Base-by-base conservation (phyloP, 805 yeast genomes). In the Sugiyamaella mastotermitis region DNA sequence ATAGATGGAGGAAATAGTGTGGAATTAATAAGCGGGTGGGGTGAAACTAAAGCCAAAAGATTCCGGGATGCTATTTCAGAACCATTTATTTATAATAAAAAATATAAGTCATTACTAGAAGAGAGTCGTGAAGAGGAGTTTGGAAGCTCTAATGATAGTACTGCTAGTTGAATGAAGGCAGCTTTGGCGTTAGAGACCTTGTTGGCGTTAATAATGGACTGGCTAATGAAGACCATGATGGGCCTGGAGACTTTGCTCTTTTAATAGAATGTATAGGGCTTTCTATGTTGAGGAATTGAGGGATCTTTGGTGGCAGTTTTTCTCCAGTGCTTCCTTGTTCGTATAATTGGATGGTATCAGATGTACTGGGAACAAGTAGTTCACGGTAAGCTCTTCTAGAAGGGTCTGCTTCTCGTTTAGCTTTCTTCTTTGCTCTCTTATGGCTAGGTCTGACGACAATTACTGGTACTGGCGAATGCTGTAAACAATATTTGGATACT, bases 401-500 rank as follows among this genome's bases (percentile, higher is more conserved):
- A 1, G 61, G 60, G 35, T 59, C 60, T 6, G 60, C 57, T 23
- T 50, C 56, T 6, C 64, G 52, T 44, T 58, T 58, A 3, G 48
- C 53, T 38, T 55, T 54, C 31, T 47, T 48, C 38, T 52, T 55
- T 30, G 51, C 53, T 5, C 62, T 55, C 33, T 57, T 61, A 22
- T 58, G 59, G 20, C 50, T 46, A 8, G 71, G 71, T 23, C 65
- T 62, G 21, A 70, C 69, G 3, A 70, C 69, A 26, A 68, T 55
- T 1, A 69, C 72, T 0, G 76, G 76, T 5, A 71, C 59, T 1
- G 61, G 61, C 5, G 72, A 65, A 38, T 62, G 65, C 41, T 68
- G 69, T n/a, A 71, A 49, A 47, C 69, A 71, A 43, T 66, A 65
- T 43, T 71, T 71, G 3, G 73, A 68, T 52, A 71, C 57, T 1